Evolutionary conservation across 2,329 filamentous ascomycete genomes (phyloP).

Genomic region (Fusarium kyushuense): DNA sequence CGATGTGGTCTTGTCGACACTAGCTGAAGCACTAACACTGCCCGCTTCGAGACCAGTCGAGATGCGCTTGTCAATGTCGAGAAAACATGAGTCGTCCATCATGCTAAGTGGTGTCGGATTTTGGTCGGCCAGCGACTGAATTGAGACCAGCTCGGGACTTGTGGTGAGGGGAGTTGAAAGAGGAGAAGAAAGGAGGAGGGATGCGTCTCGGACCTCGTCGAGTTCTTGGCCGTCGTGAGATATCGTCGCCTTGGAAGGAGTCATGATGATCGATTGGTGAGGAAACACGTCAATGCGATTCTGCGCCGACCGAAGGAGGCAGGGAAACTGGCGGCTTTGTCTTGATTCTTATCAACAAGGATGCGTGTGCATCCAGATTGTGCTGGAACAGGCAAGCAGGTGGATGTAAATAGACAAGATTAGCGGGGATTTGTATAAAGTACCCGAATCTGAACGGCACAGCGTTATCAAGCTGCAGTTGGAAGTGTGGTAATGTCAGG

Average conservation of each 20-base stretch:
- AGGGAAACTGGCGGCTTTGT: constrained; percentile 38
- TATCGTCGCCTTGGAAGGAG: constrained; percentile 22
- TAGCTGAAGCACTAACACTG: constrained; percentile 30
- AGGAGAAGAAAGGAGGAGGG: constrained; percentile 44
- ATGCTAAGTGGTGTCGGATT: constrained; percentile 49
- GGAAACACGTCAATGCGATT: constrained; percentile 27
- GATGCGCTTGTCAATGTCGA: constrained; percentile 26
- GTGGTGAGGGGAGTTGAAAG: constrained; percentile 44
- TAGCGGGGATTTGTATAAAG: constrained; percentile 14
- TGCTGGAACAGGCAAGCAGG: constrained; percentile 26
- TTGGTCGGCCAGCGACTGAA: constrained; percentile 49
- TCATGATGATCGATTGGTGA: constrained; percentile 37
- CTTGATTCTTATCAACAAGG: constrained; percentile 33
- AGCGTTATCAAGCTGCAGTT: constrained; percentile 32
- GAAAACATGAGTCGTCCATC: constrained; percentile 47
- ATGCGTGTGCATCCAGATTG: constrained; percentile 19
- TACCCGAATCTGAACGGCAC: constrained; percentile 8
- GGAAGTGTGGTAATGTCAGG: constrained; percentile 35
- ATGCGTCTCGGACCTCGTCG: constrained; percentile 36
- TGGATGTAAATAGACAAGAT: constrained; percentile 30
- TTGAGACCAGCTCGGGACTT: constrained; percentile 47
- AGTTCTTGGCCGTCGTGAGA: constrained; percentile 29
- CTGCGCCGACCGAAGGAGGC: constrained; percentile 28
- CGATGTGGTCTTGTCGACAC: constrained; percentile 35
- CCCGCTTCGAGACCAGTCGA: constrained; percentile 18